Evolutionary conservation across 2,329 filamentous ascomycete genomes (phyloP).

Genomic region (Teratosphaeria nubilosa): DNA sequence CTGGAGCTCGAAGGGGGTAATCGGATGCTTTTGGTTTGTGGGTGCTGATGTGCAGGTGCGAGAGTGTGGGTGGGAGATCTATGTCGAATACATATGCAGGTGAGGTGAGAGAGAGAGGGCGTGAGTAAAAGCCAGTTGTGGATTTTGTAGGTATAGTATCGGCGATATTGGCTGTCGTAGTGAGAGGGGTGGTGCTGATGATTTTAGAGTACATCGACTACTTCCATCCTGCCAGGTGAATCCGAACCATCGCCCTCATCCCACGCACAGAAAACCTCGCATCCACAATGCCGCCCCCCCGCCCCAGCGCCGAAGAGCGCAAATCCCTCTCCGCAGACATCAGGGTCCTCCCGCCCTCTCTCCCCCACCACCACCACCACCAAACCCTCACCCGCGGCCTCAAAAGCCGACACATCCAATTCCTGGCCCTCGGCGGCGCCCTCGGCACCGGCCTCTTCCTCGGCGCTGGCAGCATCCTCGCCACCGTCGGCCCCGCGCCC

Average conservation of each 20-base stretch:
- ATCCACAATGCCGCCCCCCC: neutral
- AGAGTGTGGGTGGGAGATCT: neutral
- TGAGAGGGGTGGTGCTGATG: too few species aligned
- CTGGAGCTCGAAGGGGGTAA: too few species aligned
- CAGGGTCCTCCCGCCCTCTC: neutral
- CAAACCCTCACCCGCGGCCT: neutral
- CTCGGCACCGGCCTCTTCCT: slow-evolving; percentile 24
- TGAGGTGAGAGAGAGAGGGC: too few species aligned
- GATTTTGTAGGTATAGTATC: too few species aligned
- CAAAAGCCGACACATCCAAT: slow-evolving; percentile 50
- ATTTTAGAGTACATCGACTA: neutral
- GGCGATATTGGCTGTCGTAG: too few species aligned
- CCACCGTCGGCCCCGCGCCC: slow-evolving; percentile 22
- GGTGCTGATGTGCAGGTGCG: neutral
- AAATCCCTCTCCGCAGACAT: neutral
- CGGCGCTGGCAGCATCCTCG: slow-evolving; percentile 17
- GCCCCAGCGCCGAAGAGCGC: neutral
- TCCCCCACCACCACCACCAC: neutral
- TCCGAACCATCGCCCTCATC: neutral
- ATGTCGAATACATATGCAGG: too few species aligned
- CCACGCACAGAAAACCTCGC: neutral
- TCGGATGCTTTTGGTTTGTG: too few species aligned
- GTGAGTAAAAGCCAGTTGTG: too few species aligned
- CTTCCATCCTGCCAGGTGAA: neutral
- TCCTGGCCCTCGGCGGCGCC: slow-evolving; percentile 43